Conservation (phyloP, 2,329 filamentous ascomycete species). For the Alternaria sp. region DNA sequence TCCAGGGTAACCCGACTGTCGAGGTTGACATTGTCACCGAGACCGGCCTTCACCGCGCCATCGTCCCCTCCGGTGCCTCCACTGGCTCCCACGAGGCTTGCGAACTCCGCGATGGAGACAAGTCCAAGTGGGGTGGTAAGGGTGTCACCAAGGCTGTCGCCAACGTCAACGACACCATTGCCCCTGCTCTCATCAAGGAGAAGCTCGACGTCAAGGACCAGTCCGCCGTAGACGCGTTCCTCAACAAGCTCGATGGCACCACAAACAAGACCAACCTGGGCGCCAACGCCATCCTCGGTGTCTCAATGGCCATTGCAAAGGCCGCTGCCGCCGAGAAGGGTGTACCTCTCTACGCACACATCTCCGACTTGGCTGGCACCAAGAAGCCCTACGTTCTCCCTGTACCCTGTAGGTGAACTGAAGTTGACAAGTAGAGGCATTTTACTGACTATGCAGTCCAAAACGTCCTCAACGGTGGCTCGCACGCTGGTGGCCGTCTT, state of each 20-base stretch:
- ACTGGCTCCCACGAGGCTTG: conserved; percentile 68
- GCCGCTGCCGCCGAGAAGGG: conserved; percentile 64
- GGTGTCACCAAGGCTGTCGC: conserved; percentile 64
- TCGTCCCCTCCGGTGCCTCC: conserved; percentile 95
- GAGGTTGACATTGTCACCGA: conserved; percentile 98
- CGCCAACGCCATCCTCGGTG: conserved; percentile 68
- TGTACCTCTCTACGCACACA: conserved; percentile 66
- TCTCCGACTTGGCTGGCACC: conserved; percentile 62
- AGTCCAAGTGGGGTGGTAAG: conserved; percentile 63
- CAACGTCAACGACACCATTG: conserved; percentile 65
- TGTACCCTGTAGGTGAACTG: conserved; percentile 55
- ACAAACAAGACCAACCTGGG: conserved; percentile 67
- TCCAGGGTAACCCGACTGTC: conserved; percentile 86
- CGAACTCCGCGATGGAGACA: conserved; percentile 63
- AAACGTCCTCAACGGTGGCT: conserved; percentile 73
- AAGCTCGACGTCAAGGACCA: conserved; percentile 64
- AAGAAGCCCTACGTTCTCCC: conserved; percentile 64
- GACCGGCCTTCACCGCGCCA: conserved; percentile 95
- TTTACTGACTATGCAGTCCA: conserved; percentile 30
- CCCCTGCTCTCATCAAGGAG: conserved; percentile 63
- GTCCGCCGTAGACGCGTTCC: conserved; percentile 62
- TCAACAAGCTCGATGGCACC: conserved; percentile 64
- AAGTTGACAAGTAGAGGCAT: neutral
- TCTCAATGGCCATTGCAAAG: conserved; percentile 67
- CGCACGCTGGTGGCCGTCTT: conserved; percentile 93